Conservation (phyloP, 768 basidiomycete genomes). For the Amanita pseudoporphyria region DNA sequence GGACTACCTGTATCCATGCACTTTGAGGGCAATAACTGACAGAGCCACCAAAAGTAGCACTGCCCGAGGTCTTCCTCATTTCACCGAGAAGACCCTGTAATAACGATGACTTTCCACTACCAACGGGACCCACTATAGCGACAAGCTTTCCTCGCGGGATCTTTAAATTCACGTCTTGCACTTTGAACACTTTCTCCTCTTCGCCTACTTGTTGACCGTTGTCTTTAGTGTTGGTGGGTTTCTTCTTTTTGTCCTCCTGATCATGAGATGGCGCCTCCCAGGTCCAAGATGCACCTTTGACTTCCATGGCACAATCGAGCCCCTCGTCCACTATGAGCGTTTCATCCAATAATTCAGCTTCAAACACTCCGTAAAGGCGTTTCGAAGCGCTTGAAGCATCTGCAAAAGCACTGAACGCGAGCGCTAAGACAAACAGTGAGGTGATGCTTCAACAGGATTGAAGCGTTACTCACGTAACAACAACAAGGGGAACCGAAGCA, state of each 20-base stretch:
- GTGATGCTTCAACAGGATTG: slow-evolving; percentile 8
- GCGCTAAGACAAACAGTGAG: slow-evolving; percentile 15
- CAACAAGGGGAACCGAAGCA: slow-evolving; percentile 78
- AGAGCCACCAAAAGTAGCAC: slow-evolving; percentile 62
- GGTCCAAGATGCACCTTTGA: slow-evolving; percentile 64
- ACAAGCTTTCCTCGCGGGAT: slow-evolving; percentile 73
- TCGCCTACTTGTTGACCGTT: slow-evolving; percentile 16
- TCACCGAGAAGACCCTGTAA: slow-evolving; percentile 74
- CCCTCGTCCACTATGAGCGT: slow-evolving; percentile 42
- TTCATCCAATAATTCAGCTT: slow-evolving; percentile 67
- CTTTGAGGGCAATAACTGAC: slow-evolving; percentile 80
- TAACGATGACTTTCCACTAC: slow-evolving; percentile 59
- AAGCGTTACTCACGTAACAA: slow-evolving; percentile 36
- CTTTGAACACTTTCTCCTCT: slow-evolving; percentile 45
- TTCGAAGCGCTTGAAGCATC: slow-evolving; percentile 77
- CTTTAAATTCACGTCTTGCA: slow-evolving; percentile 52
- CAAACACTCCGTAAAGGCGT: slow-evolving; percentile 74
- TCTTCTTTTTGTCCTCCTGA: slow-evolving; percentile 17
- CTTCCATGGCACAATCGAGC: slow-evolving; percentile 55
- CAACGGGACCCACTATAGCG: slow-evolving; percentile 81
- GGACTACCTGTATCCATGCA: slow-evolving; percentile 76
- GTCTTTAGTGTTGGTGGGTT: not conserved
- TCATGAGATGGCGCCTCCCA: slow-evolving; percentile 78
- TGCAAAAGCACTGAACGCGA: slow-evolving; percentile 56
- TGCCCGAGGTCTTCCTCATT: slow-evolving; percentile 65